These are phyloP conservation scores for Paulownia fortunei DNA, from an alignment of 257 asterid species.

Conservation along the genomic window DNA sequence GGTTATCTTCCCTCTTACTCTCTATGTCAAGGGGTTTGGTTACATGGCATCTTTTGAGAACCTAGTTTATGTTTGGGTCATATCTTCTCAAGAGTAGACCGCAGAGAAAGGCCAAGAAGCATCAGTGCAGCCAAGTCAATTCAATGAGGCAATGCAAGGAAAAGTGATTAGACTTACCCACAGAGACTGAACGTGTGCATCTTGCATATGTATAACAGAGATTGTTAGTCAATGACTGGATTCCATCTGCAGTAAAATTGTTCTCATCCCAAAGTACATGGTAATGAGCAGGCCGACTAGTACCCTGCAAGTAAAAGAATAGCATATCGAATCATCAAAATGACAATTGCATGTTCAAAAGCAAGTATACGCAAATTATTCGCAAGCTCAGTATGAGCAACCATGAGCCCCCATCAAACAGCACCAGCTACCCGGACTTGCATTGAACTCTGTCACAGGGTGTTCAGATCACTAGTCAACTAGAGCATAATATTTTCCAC, in stretches of 20 bases:
- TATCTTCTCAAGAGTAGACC: too few relatives aligned
- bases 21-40: too few relatives aligned
- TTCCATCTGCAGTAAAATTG: constrained; percentile 94
- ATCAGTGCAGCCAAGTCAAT: background rate
- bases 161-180: constrained; percentile 57
- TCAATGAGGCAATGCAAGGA: background rate
- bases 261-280: constrained; percentile 99
- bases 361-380: background rate
- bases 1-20: too few relatives aligned
- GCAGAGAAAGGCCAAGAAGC: too few relatives aligned
- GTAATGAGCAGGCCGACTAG: constrained; percentile 99
- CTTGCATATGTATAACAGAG: constrained; percentile 97
- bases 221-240: constrained; percentile 91
- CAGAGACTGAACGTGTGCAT: constrained; percentile 97
- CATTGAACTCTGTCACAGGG: too few relatives aligned
- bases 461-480: too few relatives aligned
- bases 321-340: too few relatives aligned
- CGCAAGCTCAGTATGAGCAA: background rate
- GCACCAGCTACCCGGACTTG: too few relatives aligned
- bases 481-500: too few relatives aligned
- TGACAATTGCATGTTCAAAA: background rate
- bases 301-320: constrained; percentile 80
- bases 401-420: background rate
- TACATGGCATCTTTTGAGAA: too few relatives aligned
- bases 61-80: too few relatives aligned